Conservation (phyloP, 1,284 basidiomycete genomes). For the Austroboletus novae-zelandiae region DNA sequence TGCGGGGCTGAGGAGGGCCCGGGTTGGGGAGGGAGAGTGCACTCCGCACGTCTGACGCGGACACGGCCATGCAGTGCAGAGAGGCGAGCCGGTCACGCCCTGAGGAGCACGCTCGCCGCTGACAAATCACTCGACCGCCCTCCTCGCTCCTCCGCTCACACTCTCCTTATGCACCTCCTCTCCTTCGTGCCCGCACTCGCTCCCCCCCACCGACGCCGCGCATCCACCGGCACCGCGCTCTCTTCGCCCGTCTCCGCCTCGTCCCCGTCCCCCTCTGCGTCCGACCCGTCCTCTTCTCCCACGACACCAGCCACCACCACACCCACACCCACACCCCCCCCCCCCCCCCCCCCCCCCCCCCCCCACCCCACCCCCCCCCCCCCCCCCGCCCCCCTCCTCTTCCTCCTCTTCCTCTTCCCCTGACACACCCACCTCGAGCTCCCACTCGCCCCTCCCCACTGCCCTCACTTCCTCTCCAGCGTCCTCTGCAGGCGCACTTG, state of each 20-base stretch:
- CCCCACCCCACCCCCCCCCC: neutral
- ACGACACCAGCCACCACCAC: too few relatives aligned
- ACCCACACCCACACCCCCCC: too few relatives aligned
- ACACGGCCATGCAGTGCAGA: slow-evolving; percentile 69
- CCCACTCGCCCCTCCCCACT: neutral
- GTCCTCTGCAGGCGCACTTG: neutral
- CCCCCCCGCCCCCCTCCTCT: neutral
- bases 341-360: too few relatives aligned
- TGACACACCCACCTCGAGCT: neutral
- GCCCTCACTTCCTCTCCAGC: neutral
- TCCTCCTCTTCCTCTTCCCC: neutral
- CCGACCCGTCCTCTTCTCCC: too few relatives aligned
- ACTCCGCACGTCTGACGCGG: slow-evolving; percentile 79
- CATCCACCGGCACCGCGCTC: neutral
- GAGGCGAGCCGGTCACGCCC: too few relatives aligned
- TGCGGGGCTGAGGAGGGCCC: slow-evolving; percentile 11
- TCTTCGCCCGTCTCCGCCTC: neutral
- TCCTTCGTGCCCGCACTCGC: neutral
- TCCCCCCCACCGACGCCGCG: neutral
- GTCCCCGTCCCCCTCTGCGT: neutral
- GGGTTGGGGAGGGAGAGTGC: slow-evolving; percentile 59
- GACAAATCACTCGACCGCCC: slow-evolving; percentile 3
- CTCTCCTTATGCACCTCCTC: neutral
- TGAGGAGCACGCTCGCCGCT: too few relatives aligned
- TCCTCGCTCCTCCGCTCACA: neutral